A percentile compares a stretch with the other conserved stretches of the same genome.
Evolutionary conservation across 2,329 filamentous ascomycete species (phyloP).

Genomic region (Polychaeton citri): DNA sequence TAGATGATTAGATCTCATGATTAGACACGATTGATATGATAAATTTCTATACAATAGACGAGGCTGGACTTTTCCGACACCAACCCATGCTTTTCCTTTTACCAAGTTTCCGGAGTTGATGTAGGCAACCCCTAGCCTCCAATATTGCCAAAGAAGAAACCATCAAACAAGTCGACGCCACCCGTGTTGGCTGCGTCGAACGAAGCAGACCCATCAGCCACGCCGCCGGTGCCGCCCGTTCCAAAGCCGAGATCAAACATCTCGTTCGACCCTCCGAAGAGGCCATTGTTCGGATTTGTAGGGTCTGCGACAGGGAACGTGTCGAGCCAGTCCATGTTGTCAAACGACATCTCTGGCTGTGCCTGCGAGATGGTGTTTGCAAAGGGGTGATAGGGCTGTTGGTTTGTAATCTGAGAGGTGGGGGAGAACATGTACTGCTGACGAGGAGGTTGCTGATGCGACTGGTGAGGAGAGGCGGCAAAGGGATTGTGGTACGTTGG

Average conservation of each 20-base stretch:
- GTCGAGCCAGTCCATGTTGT: slow-evolving; percentile 43
- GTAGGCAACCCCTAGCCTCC: no score
- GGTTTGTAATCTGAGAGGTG: slow-evolving; percentile 4
- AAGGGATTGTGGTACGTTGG: no score
- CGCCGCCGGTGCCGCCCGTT: slow-evolving; percentile 22
- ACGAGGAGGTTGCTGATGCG: slow-evolving; percentile 14
- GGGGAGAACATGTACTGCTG: slow-evolving; percentile 10
- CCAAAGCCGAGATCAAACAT: slow-evolving; percentile 49
- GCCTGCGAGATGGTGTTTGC: neutral
- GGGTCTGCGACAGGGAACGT: slow-evolving; percentile 33
- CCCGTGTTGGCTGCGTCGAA: slow-evolving; percentile 18
- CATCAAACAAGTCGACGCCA: slow-evolving; percentile 45
- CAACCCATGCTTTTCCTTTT: no score
- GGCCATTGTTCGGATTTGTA: slow-evolving; percentile 15
- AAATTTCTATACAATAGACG: no score
- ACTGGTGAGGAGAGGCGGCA: slow-evolving; percentile 11
- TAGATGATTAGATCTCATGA: no score
- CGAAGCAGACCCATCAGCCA: slow-evolving; percentile 31
- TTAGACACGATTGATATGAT: no score
- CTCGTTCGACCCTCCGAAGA: slow-evolving; percentile 28
- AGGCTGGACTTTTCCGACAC: no score
- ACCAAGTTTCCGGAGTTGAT: no score
- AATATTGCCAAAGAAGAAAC: slow-evolving; percentile 54
- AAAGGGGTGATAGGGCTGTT: slow-evolving; percentile 1
- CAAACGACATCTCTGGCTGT: slow-evolving; percentile 18